These are phyloP conservation scores for Colletotrichum plurivorum DNA, from an alignment of 2,329 filamentous ascomycete species.

Conservation along the genomic window DNA sequence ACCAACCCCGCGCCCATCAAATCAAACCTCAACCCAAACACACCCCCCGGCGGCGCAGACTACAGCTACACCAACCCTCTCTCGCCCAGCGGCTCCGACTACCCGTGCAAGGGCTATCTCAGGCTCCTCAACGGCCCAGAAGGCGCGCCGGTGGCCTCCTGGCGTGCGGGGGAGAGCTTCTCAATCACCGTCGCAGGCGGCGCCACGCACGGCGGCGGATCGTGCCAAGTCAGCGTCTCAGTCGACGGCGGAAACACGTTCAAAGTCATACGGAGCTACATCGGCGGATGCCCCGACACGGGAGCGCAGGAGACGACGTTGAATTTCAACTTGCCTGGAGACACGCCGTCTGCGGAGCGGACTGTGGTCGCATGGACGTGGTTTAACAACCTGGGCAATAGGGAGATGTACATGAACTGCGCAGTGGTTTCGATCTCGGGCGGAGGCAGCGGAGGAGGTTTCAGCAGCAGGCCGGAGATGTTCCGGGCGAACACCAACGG, in stretches of 20 bases:
- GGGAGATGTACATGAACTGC: constrained; percentile 81
- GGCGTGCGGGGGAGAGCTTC: constrained; percentile 66
- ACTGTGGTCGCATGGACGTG: constrained; percentile 74
- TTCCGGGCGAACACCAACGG: constrained; percentile 75
- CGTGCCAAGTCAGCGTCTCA: constrained; percentile 74
- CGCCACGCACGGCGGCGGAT: constrained; percentile 70
- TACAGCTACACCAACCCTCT: constrained; percentile 71
- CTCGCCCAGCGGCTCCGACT: constrained; percentile 66
- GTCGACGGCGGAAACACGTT: constrained; percentile 73
- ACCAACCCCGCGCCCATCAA: constrained; percentile 48
- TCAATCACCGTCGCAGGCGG: constrained; percentile 67
- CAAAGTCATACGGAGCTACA: constrained; percentile 61
- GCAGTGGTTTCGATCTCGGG: constrained; percentile 67
- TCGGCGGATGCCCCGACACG: constrained; percentile 52
- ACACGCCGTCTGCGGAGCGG: constrained; percentile 61
- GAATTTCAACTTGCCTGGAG: constrained; percentile 56
- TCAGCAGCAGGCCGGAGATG: constrained; percentile 69
- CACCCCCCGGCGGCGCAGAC: constrained; percentile 59
- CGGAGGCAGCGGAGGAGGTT: constrained; percentile 25
- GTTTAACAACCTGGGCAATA: constrained; percentile 74
- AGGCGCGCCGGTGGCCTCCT: constrained; percentile 63
- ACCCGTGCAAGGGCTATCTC: constrained; percentile 70
- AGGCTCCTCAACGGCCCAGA: constrained; percentile 44
- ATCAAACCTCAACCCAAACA: constrained; percentile 44
- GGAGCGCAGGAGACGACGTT: constrained; percentile 47